Percentiles rank a stretch among this genome's conserved stretches.
These are phyloP conservation scores for Populus hybrid DNA, from an alignment of 441 rosid genomes.

Conservation along the genomic window DNA sequence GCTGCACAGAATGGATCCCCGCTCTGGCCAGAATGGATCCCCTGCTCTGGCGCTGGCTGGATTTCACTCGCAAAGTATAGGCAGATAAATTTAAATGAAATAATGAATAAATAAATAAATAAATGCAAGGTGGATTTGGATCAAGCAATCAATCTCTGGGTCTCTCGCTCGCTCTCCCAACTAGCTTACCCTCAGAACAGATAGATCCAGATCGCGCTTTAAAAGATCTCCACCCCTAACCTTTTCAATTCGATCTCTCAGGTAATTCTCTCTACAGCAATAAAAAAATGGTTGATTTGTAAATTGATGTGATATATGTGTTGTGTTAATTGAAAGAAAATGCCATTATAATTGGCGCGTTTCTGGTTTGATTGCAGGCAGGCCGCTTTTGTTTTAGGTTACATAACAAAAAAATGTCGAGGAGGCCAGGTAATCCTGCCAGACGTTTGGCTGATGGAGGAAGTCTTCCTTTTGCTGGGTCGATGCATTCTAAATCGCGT, in stretches of 20 bases:
- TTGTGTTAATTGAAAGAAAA: neutral
- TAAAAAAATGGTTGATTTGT: too few species aligned
- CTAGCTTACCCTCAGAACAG: neutral
- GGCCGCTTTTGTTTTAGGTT: neutral
- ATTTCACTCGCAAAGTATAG: neutral
- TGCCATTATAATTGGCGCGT: neutral
- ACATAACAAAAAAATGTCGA: conserved; percentile 38
- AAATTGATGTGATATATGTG: neutral
- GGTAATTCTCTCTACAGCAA: neutral
- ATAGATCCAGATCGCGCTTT: conserved; percentile 29
- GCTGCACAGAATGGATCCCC: neutral
- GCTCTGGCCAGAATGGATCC: neutral
- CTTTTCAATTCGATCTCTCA: neutral
- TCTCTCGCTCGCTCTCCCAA: neutral
- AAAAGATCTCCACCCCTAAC: neutral
- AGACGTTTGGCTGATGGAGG: conserved; percentile 52
- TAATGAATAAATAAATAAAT: too few species aligned
- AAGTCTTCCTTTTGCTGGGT: conserved; percentile 43
- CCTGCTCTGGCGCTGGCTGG: neutral
- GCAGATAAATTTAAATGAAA: neutral
- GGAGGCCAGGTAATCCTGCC: conserved; percentile 55
- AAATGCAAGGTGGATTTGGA: too few species aligned
- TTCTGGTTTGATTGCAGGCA: neutral
- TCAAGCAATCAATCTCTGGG: neutral
- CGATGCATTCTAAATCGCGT: conserved; percentile 49